Conservation (phyloP, 768 basidiomycete genomes). For the Boletus rubroflammeus region DNA sequence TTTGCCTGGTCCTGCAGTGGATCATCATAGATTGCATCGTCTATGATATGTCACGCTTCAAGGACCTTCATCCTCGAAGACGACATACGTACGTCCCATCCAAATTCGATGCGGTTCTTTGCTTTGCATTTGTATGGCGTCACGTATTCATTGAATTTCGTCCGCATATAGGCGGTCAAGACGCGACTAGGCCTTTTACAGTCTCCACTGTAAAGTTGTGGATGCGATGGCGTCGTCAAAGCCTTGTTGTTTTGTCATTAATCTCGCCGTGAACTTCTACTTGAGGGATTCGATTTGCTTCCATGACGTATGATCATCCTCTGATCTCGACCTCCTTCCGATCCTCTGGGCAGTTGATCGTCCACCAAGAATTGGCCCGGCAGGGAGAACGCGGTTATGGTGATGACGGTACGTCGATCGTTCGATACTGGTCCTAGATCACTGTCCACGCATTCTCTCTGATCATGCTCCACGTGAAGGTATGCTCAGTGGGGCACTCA, state of each 20-base stretch:
- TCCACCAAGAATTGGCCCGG: conserved; percentile 76
- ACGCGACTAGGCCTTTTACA: conserved; percentile 76
- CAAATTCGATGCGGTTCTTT: neutral
- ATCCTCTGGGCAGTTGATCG: conserved; percentile 49
- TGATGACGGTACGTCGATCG: conserved; percentile 56
- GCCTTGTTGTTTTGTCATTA: neutral
- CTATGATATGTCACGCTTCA: conserved; percentile 77
- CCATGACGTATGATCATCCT: conserved; percentile 53
- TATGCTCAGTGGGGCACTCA: conserved; percentile 50
- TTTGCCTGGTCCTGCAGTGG: neutral
- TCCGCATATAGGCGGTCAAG: conserved; percentile 61
- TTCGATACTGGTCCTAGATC: neutral
- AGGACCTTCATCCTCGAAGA: conserved; percentile 28
- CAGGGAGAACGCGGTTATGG: conserved; percentile 72
- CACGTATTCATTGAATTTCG: conserved; percentile 36
- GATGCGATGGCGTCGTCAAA: conserved; percentile 44
- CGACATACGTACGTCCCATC: neutral
- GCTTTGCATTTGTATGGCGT: neutral
- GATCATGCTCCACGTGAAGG: conserved; percentile 24
- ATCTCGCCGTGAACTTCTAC: neutral
- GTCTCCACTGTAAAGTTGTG: conserved; percentile 64
- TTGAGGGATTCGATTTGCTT: conserved; percentile 73
- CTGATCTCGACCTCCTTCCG: neutral
- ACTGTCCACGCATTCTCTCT: neutral
- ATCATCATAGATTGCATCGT: conserved; percentile 63